Conservation (phyloP, 2,329 filamentous ascomycete species). For the Dothiorella sarmentorum region DNA sequence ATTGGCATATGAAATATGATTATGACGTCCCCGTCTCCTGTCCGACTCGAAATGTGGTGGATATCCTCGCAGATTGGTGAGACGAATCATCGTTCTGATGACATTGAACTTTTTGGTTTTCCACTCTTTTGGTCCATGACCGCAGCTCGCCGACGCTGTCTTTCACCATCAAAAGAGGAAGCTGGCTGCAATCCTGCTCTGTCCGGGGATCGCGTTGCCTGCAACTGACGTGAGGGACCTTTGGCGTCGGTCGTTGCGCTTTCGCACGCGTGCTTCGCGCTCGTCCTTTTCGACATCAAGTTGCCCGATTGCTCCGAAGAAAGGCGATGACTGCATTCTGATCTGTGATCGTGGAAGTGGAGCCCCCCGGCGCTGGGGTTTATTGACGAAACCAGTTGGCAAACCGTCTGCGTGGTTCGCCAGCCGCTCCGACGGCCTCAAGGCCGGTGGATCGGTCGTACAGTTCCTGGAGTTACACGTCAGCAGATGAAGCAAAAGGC, state of each 20-base stretch:
- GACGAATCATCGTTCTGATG: not conserved
- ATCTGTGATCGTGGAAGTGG: slow-evolving; percentile 13
- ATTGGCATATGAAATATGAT: not conserved
- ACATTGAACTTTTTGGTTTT: not conserved
- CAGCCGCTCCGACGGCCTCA: slow-evolving; percentile 32
- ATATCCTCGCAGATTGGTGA: not conserved
- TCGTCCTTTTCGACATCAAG: slow-evolving; percentile 4
- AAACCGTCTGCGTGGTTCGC: slow-evolving; percentile 13
- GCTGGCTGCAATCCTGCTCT: slow-evolving; percentile 6
- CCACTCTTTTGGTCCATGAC: slow-evolving; percentile 13
- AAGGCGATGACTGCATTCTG: slow-evolving; percentile 10
- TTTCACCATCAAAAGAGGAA: not conserved
- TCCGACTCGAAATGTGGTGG: not conserved
- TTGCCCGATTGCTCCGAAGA: slow-evolving; percentile 13
- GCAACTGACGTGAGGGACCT: not conserved
- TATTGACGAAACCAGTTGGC: slow-evolving; percentile 18
- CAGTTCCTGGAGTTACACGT: slow-evolving; percentile 46
- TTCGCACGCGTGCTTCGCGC: slow-evolving; percentile 2
- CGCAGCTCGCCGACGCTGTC: not conserved
- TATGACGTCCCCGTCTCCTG: not conserved
- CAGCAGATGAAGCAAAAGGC: slow-evolving; percentile 16
- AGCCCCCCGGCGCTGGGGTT: slow-evolving; percentile 15
- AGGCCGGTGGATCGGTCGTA: slow-evolving; percentile 57
- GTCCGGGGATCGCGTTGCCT: not conserved
- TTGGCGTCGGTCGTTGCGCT: slow-evolving; percentile 4